Conservation (phyloP, 2,329 filamentous ascomycete genomes). For the Monosporascus sp. region DNA sequence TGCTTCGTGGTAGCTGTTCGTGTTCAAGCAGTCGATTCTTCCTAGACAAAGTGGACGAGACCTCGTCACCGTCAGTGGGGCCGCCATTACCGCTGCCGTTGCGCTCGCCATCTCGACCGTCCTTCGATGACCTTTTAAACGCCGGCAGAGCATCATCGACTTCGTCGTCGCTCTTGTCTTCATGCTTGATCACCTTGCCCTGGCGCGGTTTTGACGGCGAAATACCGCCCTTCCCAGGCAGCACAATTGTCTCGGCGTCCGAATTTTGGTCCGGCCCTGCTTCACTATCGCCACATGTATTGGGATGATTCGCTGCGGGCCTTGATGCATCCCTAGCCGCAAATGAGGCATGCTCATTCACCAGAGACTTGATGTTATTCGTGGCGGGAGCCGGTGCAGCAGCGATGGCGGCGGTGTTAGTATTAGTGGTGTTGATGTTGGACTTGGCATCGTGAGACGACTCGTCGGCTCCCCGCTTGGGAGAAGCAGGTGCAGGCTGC, state of each 20-base stretch:
- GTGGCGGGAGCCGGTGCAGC: slow-evolving; percentile 13
- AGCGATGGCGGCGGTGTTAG: not conserved
- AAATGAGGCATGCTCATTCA: slow-evolving; percentile 18
- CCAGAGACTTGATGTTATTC: slow-evolving; percentile 14
- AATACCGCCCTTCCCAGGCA: slow-evolving; percentile 59
- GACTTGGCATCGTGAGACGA: slow-evolving; percentile 4
- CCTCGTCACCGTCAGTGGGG: slow-evolving; percentile 29
- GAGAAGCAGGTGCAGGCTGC: slow-evolving; percentile 50
- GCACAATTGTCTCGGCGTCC: slow-evolving; percentile 67
- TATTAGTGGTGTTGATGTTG: not conserved
- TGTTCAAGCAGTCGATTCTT: slow-evolving; percentile 47
- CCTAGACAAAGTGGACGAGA: slow-evolving; percentile 33
- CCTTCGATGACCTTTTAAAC: slow-evolving; percentile 31
- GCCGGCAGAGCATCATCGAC: slow-evolving; percentile 30
- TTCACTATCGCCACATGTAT: slow-evolving; percentile 35
- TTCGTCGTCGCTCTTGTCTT: slow-evolving; percentile 56
- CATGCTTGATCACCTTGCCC: slow-evolving; percentile 59
- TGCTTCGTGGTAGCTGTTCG: slow-evolving; percentile 35
- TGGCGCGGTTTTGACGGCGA: slow-evolving; percentile 60
- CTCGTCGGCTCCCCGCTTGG: slow-evolving; percentile 38
- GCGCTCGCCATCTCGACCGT: slow-evolving; percentile 23
- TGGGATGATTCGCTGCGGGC: slow-evolving; percentile 21
- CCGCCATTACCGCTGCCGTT: slow-evolving; percentile 11
- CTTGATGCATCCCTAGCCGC: slow-evolving; percentile 24
- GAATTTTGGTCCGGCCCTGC: slow-evolving; percentile 54